Conservation (phyloP, 2,329 filamentous ascomycete species). For the Biscogniauxia sp. region DNA sequence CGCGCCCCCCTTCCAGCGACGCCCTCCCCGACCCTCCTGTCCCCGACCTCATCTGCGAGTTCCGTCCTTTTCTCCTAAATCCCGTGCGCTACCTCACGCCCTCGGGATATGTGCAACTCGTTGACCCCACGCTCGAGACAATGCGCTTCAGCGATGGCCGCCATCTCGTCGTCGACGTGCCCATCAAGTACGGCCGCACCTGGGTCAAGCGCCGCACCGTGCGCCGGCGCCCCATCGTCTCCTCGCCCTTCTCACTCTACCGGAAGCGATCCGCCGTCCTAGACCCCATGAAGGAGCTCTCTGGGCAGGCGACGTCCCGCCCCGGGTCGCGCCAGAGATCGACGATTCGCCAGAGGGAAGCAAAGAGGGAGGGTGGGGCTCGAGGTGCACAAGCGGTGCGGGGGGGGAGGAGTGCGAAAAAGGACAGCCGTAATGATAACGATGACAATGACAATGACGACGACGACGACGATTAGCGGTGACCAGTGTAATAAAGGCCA, state of each 20-base stretch:
- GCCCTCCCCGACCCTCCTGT: slow-evolving; percentile 28
- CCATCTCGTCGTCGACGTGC: slow-evolving; percentile 4
- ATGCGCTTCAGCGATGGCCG: slow-evolving; percentile 4
- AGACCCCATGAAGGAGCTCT: slow-evolving; percentile 15
- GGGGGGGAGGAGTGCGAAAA: too few species aligned
- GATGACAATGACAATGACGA: not conserved
- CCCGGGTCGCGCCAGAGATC: too few species aligned
- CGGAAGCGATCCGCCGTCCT: slow-evolving; percentile 11
- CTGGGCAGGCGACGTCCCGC: not conserved
- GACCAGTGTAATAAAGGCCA: too few species aligned
- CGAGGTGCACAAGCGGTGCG: too few species aligned
- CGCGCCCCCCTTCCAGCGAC: slow-evolving; percentile 1
- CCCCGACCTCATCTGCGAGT: slow-evolving; percentile 46
- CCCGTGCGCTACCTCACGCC: slow-evolving; percentile 35
- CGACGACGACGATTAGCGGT: slow-evolving; percentile 7
- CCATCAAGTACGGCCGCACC: slow-evolving; percentile 2
- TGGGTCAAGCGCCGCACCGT: not conserved
- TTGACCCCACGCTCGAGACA: slow-evolving; percentile 22
- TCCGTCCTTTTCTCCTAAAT: slow-evolving; percentile 44
- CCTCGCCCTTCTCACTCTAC: slow-evolving; percentile 19
- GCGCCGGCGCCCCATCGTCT: not conserved
- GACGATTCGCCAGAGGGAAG: too few species aligned
- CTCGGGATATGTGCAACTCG: slow-evolving; percentile 40
- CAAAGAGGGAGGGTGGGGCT: too few species aligned
- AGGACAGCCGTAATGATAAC: too few species aligned